Conservation (phyloP, 345 rosid genomes). For the Salix viminalis region DNA sequence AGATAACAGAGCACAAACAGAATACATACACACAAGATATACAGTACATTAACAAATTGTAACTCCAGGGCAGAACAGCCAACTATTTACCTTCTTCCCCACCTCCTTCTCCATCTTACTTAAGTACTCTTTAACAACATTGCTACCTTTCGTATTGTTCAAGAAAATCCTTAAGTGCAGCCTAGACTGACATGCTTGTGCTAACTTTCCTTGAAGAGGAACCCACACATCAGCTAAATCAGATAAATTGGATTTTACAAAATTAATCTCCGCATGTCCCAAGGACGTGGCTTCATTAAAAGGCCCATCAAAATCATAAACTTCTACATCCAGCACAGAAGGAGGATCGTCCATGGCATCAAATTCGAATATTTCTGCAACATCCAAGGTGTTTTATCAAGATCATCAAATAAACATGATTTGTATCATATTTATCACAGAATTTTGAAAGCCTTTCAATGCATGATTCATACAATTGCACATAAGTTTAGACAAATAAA, state of each 20-base stretch:
- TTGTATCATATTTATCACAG: conserved; percentile 7
- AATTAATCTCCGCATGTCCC: conserved; percentile 83
- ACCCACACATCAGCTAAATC: conserved; percentile 93
- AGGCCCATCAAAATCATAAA: conserved; percentile 92
- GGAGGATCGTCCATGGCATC: conserved; percentile 99
- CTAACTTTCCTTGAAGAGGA: conserved; percentile 77
- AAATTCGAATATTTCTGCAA: conserved; percentile 94
- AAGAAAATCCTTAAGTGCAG: conserved; percentile 84
- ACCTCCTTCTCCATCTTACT: conserved; percentile 99
- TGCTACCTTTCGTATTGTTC: conserved; percentile 79
- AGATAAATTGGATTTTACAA: conserved; percentile 72
- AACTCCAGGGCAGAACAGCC: conserved; percentile 15
- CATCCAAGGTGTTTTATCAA: conserved; percentile 15
- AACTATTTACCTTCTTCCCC: conserved; percentile 72
- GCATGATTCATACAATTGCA: conserved; percentile 3
- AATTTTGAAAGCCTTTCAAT: background rate
- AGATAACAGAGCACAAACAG: background rate
- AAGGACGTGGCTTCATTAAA: conserved; percentile 80
- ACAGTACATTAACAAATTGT: background rate
- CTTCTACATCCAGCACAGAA: conserved; percentile 82
- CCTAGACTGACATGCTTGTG: conserved; percentile 94
- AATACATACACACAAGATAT: background rate
- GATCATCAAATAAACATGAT: conserved; percentile 6
- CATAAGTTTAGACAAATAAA: background rate
- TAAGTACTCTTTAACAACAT: conserved; percentile 75